Base-by-base conservation (phyloP, 2,329 filamentous ascomycete species). In the Penicillium sp. region DNA sequence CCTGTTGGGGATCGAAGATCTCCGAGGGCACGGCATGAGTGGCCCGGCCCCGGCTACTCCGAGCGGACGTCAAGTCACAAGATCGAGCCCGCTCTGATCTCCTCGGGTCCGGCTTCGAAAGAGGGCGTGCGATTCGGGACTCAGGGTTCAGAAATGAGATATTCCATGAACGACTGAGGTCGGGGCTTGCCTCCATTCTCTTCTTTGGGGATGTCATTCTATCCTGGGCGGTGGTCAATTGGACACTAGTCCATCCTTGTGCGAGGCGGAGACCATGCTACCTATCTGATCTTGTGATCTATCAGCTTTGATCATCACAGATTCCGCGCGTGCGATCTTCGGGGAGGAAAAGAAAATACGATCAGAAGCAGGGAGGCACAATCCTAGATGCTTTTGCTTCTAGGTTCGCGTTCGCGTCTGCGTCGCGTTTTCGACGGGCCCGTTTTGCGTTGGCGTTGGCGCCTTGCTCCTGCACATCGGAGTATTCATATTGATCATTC, bases 401-500 rank as follows among this genome's bases (percentile, higher is more conserved):
- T 8, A 8, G 1, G 3, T 16, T n/a, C 22, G 42, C 22, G 22
- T 45, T 8, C 6, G 48, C 28, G 28, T 51, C 48, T 51, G 48
- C 30, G 45, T 16, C 43, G 25, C 26, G 43, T n/a, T 46, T 28
- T 46, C 22, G 43, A 46, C 43, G 43, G 43, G 43, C 25, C 43
- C 25, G 53, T 28, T 42, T 16, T 26, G 55, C 19, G 28, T n/a
- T 11, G 11, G 7, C 45, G 28, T n/a, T 11, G 11, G 25, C 35
- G 26, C 14, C 22, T 22, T 22, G 25, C 51, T 8, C 43, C 52
- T 63, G 57, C 57, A 45, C 43, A 19, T 58, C 54, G 60, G 65
- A 61, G 66, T 35, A 51, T 62, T 57, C 14, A 37, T 22, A 22
- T 22, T 22, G 19, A 22, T 22, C 19, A 1, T 22, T 22, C 19